Evolutionary conservation across 371 early-diverging fungal genomes (phyloP).

Genomic region (Mycotypha africana): DNA sequence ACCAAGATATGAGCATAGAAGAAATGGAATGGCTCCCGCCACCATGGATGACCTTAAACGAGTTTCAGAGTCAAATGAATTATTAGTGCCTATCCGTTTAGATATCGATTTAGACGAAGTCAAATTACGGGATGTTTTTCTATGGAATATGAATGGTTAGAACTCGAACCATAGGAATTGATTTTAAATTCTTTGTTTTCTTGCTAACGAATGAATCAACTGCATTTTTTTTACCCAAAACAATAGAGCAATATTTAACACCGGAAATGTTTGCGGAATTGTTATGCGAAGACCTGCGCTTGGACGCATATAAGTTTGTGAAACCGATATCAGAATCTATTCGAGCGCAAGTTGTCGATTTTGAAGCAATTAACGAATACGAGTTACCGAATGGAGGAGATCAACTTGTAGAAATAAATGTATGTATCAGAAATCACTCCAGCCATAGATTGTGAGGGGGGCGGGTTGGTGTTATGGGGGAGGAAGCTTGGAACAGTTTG

Average conservation of each 20-base stretch:
- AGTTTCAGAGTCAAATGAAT: conserved; percentile 55
- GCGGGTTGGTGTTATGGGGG: no score
- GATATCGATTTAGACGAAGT: conserved; percentile 78
- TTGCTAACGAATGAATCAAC: conserved; percentile 63
- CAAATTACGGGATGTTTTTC: conserved; percentile 69
- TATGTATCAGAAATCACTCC: no score
- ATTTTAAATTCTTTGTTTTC: background rate
- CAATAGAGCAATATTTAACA: conserved; percentile 69
- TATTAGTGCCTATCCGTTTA: conserved; percentile 73
- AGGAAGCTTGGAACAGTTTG: no score
- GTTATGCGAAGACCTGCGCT: conserved; percentile 75
- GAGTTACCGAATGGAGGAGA: conserved; percentile 21
- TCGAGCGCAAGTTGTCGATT: conserved; percentile 40
- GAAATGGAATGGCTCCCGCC: conserved; percentile 18
- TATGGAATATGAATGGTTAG: conserved; percentile 79
- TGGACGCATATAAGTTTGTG: conserved; percentile 48
- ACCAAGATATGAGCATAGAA: conserved; percentile 23
- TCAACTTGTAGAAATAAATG: conserved; percentile 29
- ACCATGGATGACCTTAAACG: conserved; percentile 31
- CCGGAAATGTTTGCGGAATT: conserved; percentile 91
- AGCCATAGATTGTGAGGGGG: no score
- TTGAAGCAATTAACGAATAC: conserved; percentile 31
- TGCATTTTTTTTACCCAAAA: no score
- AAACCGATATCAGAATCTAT: conserved; percentile 76
- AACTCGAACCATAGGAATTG: no score